Evolutionary conservation across 2,329 filamentous ascomycete species (phyloP).

Genomic region (Aureobasidium musti): DNA sequence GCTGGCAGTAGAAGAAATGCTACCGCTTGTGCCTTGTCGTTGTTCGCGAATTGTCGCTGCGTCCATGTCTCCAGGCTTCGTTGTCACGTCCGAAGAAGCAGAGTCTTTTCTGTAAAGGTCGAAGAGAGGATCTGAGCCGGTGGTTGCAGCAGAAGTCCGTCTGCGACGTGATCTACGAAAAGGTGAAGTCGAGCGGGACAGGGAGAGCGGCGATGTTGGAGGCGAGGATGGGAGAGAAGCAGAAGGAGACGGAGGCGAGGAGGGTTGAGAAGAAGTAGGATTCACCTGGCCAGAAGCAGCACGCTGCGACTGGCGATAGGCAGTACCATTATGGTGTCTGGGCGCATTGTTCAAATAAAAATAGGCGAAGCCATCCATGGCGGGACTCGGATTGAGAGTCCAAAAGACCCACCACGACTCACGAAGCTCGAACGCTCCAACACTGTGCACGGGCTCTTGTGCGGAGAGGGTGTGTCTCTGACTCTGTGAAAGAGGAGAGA

Average conservation of each 20-base stretch:
- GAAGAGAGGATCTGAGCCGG: neutral
- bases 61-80: constrained; percentile 11
- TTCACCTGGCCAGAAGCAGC: constrained; percentile 16
- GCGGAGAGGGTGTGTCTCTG: constrained; percentile 11
- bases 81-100: neutral
- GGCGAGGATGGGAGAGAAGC: constrained; percentile 13
- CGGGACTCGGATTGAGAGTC: constrained; percentile 1
- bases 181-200: constrained; percentile 14
- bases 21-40: neutral
- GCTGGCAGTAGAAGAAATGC: constrained; percentile 8
- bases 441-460: constrained; percentile 15
- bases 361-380: constrained; percentile 23
- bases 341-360: constrained; percentile 21
- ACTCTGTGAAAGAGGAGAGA: neutral
- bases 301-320: constrained; percentile 2
- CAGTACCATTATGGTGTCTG: constrained; percentile 9
- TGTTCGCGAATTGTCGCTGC: constrained; percentile 12
- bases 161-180: constrained; percentile 6
- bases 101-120: constrained; percentile 17
- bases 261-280: neutral
- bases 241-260: neutral
- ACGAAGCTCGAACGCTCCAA: constrained; percentile 15
- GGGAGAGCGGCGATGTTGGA: constrained; percentile 8
- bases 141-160: neutral
- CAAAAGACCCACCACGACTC: constrained; percentile 20